Percentiles rank a stretch among this genome's conserved stretches.
Conservation (phyloP, 306 rosid species). For the Prunus persica region DNA sequence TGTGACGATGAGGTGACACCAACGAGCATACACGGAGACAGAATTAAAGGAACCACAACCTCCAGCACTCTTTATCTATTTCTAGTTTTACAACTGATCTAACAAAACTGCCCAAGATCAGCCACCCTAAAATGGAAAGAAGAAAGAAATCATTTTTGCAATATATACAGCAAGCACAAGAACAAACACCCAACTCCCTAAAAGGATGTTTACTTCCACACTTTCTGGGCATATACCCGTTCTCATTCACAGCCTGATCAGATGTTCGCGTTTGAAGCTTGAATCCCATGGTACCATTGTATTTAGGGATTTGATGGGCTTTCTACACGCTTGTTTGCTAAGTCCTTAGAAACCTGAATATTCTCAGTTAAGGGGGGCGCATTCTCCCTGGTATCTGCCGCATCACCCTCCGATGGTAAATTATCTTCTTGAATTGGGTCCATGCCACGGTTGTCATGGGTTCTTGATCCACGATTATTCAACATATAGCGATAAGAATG, state of each 20-base stretch:
- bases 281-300: conserved; percentile 22
- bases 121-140: conserved; percentile 20
- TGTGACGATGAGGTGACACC: not conserved
- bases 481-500: conserved; percentile 44
- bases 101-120: conserved; percentile 25
- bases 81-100: conserved; percentile 6
- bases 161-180: conserved; percentile 42
- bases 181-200: conserved; percentile 14
- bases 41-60: not conserved
- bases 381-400: conserved; percentile 40
- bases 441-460: conserved; percentile 37
- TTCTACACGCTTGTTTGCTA: conserved; percentile 61
- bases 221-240: conserved; percentile 18
- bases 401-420: conserved; percentile 41
- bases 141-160: conserved; percentile 27
- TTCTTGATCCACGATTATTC: conserved; percentile 34
- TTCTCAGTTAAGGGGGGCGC: conserved; percentile 35
- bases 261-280: not conserved
- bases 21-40: not conserved
- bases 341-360: conserved; percentile 45
- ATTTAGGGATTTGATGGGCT: conserved; percentile 70
- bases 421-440: conserved; percentile 45
- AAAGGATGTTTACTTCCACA: conserved; percentile 14
- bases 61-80: not conserved
- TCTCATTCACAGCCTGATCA: conserved; percentile 4